phyloP scores from a whole-genome alignment of 495 filamentous ascomycete genomes.

The Daldinia caldariorum region DNA sequence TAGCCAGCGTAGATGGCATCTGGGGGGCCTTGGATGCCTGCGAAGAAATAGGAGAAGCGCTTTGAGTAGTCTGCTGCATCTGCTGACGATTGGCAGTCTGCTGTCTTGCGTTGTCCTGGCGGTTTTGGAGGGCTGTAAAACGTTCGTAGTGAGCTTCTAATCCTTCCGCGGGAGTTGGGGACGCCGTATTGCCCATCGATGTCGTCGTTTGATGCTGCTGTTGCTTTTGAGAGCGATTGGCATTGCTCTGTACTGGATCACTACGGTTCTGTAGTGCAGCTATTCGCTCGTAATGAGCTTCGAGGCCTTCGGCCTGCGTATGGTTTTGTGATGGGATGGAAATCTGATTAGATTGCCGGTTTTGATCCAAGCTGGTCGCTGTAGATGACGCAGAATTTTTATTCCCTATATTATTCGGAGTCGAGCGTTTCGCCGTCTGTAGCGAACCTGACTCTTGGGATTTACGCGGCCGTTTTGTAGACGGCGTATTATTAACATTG shows the following conservation, averaged over 20 bases:
- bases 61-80: constrained; percentile 46
- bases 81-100: constrained; percentile 41
- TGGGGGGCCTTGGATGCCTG: constrained; percentile 46
- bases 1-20: constrained; percentile 42
- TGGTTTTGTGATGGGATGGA: constrained; percentile 33
- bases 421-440: constrained; percentile 37
- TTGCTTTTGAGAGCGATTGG: constrained; percentile 44
- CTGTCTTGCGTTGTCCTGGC: constrained; percentile 39
- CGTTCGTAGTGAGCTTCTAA: constrained; percentile 55
- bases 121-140: constrained; percentile 50
- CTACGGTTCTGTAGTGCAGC: constrained; percentile 41
- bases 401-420: constrained; percentile 41
- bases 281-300: constrained; percentile 44
- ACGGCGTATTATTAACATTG: constrained; percentile 18
- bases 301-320: constrained; percentile 44
- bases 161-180: constrained; percentile 45
- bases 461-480: constrained; percentile 45
- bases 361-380: constrained; percentile 22
- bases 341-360: constrained; percentile 29
- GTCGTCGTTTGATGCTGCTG: constrained; percentile 37
- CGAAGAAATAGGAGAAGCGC: constrained; percentile 41
- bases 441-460: constrained; percentile 42
- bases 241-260: constrained; percentile 37
- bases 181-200: constrained; percentile 32
- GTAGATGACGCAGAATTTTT: constrained; percentile 35